Conservation (phyloP, 1,284 basidiomycete species). For the Cryptococcus sp. region DNA sequence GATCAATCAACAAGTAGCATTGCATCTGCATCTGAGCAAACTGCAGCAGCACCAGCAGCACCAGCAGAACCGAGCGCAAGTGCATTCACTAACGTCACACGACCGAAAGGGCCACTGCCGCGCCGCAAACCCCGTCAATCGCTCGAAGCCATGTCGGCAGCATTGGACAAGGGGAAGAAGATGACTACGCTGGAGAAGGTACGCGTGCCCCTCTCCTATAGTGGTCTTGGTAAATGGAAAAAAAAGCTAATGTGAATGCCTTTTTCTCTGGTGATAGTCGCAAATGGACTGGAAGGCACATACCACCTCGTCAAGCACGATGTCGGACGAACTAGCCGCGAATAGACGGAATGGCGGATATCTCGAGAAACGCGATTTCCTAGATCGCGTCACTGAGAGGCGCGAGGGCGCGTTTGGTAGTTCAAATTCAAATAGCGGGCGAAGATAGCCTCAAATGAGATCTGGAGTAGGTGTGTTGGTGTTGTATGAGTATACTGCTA, state of each 20-base stretch:
- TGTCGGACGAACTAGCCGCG: slow-evolving; percentile 43
- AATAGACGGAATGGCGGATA: slow-evolving; percentile 47
- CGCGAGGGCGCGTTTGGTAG: slow-evolving; percentile 21
- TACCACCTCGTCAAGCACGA: slow-evolving; percentile 24
- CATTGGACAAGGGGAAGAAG: slow-evolving; percentile 49
- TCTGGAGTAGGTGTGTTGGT: background rate
- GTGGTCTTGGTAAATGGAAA: too few species aligned
- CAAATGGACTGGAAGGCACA: slow-evolving; percentile 52
- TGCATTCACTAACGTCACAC: slow-evolving; percentile 1
- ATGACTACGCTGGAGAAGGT: slow-evolving; percentile 54
- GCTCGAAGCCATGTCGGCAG: slow-evolving; percentile 50
- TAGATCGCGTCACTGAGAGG: slow-evolving; percentile 48
- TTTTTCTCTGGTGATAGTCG: slow-evolving; percentile 28
- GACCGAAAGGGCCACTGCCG: slow-evolving; percentile 25
- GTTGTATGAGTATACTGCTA: too few species aligned
- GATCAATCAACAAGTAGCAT: background rate
- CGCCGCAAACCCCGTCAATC: slow-evolving; percentile 47
- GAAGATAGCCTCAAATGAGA: background rate
- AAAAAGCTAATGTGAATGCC: background rate
- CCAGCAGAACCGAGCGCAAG: slow-evolving; percentile 1
- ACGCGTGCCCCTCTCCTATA: too few species aligned
- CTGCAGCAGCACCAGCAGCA: slow-evolving; percentile 5
- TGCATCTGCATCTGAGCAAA: background rate
- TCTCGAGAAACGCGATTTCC: slow-evolving; percentile 48
- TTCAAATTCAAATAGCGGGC: background rate